Evolutionary conservation across 768 basidiomycete species (phyloP).

Genomic region (Mycena albidolilacea): DNA sequence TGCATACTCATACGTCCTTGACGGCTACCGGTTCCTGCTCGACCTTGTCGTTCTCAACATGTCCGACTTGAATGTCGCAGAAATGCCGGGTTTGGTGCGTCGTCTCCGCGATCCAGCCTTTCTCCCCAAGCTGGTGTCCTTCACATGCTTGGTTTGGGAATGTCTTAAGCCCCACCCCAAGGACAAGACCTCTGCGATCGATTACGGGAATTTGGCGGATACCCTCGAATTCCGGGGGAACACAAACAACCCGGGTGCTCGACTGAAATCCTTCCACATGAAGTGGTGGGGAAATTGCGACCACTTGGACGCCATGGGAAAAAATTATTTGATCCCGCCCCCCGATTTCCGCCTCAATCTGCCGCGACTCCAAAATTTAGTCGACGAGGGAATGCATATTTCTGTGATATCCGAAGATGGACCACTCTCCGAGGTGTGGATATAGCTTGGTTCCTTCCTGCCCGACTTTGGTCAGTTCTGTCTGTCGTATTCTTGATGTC

Average conservation of each 20-base stretch:
- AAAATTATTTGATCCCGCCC: not conserved
- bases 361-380: not conserved
- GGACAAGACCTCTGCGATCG: not conserved
- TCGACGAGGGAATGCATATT: slow-evolving; percentile 16
- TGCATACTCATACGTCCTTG: not conserved
- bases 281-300: not conserved
- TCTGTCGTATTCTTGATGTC: too few relatives aligned
- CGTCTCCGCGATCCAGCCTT: not conserved
- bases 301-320: not conserved
- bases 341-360: slow-evolving; percentile 5
- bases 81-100: not conserved
- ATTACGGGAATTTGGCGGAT: not conserved
- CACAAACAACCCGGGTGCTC: not conserved
- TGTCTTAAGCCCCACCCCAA: not conserved
- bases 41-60: not conserved
- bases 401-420: not conserved
- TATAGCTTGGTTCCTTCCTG: not conserved
- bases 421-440: not conserved
- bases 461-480: too few relatives aligned
- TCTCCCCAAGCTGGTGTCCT: not conserved
- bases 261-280: not conserved
- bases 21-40: not conserved
- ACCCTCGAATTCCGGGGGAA: not conserved
- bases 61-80: not conserved
- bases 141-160: not conserved